Conservation (phyloP, 2,329 filamentous ascomycete genomes). For the Septoria petroselini region DNA sequence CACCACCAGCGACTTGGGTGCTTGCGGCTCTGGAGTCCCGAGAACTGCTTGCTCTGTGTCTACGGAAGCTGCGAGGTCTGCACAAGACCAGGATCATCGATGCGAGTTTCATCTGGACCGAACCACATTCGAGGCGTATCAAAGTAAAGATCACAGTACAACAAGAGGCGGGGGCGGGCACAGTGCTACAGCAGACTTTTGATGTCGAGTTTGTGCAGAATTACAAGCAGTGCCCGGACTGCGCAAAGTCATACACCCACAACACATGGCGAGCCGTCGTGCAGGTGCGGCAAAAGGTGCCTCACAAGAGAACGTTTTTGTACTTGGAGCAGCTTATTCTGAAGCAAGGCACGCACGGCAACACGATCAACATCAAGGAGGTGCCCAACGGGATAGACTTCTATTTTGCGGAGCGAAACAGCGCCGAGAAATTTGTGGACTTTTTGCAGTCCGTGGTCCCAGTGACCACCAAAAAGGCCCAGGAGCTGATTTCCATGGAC, state of each 20-base stretch:
- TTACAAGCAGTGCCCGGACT: conserved; percentile 91
- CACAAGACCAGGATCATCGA: conserved; percentile 92
- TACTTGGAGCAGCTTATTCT: conserved; percentile 91
- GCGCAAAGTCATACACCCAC: conserved; percentile 90
- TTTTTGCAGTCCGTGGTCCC: conserved; percentile 81
- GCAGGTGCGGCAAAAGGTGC: conserved; percentile 94
- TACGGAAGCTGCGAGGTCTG: conserved; percentile 81
- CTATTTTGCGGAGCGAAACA: conserved; percentile 84
- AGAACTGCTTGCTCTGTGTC: conserved; percentile 86
- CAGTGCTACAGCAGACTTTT: conserved; percentile 84
- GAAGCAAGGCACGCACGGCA: conserved; percentile 85
- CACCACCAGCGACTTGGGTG: conserved; percentile 83
- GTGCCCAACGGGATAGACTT: conserved; percentile 95
- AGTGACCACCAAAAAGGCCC: conserved; percentile 75
- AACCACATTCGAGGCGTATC: conserved; percentile 87
- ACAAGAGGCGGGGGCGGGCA: conserved; percentile 62
- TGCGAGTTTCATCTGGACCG: conserved; percentile 95
- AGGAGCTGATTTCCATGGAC: conserved; percentile 91
- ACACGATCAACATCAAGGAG: conserved; percentile 98
- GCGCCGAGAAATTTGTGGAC: conserved; percentile 88
- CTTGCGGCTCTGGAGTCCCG: conserved; percentile 81
- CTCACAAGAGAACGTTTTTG: conserved; percentile 84
- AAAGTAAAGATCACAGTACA: conserved; percentile 97
- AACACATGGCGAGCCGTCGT: conserved; percentile 93
- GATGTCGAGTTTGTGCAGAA: conserved; percentile 91